Evolutionary conservation across 192 early-diverging fungal species (phyloP).

Genomic region (Backusella morwellensis): DNA sequence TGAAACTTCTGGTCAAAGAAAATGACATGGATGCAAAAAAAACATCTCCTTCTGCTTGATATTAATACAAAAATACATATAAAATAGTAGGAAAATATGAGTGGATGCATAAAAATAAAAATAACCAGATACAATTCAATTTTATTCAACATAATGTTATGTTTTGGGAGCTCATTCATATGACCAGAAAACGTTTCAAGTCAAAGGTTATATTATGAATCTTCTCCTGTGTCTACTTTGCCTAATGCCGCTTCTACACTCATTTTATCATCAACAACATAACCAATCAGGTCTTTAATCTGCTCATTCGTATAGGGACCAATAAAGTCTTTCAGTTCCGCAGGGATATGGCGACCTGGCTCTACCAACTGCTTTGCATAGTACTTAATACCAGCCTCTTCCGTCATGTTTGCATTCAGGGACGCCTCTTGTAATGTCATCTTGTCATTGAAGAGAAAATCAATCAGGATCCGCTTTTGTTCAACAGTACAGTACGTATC

Average conservation of each 20-base stretch:
- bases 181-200: no score
- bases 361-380: neutral
- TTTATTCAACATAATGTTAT: neutral
- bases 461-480: neutral
- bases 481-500: neutral
- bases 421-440: neutral
- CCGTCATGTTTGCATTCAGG: neutral
- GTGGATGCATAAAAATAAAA: no score
- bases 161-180: no score
- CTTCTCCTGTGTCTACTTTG: neutral
- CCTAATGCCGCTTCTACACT: neutral
- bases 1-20: no score
- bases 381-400: neutral
- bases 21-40: no score
- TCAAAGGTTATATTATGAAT: neutral
- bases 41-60: no score
- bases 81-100: no score
- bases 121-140: no score
- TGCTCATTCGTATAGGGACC: neutral
- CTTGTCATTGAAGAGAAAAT: neutral
- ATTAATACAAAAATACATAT: no score
- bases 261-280: neutral
- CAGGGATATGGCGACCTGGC: neutral
- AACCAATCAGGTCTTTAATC: neutral
- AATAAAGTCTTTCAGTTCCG: neutral